Percentiles rank a stretch among this genome's conserved stretches.
Evolutionary conservation across 2,329 filamentous ascomycete species (phyloP).

Genomic region (Claviceps sorghi): DNA sequence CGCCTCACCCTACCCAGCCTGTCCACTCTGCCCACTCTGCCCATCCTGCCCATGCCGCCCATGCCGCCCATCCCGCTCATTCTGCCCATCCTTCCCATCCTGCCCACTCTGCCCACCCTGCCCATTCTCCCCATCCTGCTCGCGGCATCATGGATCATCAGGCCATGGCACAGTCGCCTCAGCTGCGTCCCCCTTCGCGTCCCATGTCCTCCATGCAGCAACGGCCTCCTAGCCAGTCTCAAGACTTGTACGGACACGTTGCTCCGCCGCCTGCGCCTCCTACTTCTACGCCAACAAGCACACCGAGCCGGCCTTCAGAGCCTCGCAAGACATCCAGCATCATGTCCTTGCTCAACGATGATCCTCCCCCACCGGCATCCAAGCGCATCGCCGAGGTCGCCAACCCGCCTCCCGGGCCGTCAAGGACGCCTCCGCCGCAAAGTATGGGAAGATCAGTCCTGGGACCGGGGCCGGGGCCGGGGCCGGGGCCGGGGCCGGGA

Average conservation of each 20-base stretch:
- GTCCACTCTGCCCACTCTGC: not conserved
- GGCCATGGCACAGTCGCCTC: conserved; percentile 22
- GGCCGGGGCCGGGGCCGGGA: conserved; percentile 4
- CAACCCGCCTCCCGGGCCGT: conserved; percentile 23
- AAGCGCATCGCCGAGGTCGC: conserved; percentile 38
- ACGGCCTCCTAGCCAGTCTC: conserved; percentile 16
- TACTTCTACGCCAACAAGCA: not conserved
- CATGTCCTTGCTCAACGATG: conserved; percentile 49
- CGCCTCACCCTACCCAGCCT: conserved; percentile 3
- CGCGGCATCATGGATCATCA: conserved; percentile 27
- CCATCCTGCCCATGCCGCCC: conserved; percentile 15
- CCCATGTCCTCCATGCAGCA: conserved; percentile 25
- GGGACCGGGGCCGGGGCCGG: conserved; percentile 1
- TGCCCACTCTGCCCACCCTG: not conserved
- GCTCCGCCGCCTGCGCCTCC: conserved; percentile 14
- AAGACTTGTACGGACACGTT: conserved; percentile 16
- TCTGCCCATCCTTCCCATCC: not conserved
- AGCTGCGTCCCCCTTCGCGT: conserved; percentile 23
- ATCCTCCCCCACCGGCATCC: conserved; percentile 37
- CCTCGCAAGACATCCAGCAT: conserved; percentile 47
- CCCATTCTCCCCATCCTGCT: conserved; percentile 15
- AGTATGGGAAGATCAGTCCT: conserved; percentile 25
- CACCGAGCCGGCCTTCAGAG: conserved; percentile 28
- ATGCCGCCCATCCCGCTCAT: not conserved
- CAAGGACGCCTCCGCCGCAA: conserved; percentile 36